Conservation (phyloP, 2,329 filamentous ascomycete genomes). For the Penicillium rolfsii region DNA sequence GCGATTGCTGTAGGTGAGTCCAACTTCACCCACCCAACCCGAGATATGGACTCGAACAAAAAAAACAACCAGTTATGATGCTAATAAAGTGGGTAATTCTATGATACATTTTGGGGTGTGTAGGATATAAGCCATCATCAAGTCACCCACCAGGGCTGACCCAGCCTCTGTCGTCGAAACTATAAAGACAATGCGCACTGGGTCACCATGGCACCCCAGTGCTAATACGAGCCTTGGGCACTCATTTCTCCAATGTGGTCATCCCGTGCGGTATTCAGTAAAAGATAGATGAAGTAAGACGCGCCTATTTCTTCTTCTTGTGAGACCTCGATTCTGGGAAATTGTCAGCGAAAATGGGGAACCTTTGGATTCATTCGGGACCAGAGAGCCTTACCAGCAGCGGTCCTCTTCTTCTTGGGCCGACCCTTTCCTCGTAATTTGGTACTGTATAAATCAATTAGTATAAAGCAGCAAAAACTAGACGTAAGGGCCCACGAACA, state of each 20-base stretch:
- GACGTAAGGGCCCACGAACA: slow-evolving; percentile 52
- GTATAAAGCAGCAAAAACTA: slow-evolving; percentile 11
- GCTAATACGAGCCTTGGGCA: neutral
- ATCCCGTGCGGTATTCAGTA: neutral
- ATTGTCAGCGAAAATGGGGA: slow-evolving; percentile 7
- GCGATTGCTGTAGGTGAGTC: neutral
- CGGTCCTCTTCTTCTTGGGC: slow-evolving; percentile 82
- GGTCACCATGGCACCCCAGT: neutral
- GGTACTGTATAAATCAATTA: slow-evolving; percentile 55
- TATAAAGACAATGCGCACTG: neutral
- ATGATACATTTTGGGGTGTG: slow-evolving; percentile 1
- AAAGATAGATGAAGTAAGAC: neutral
- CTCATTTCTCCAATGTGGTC: neutral
- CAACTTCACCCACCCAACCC: neutral
- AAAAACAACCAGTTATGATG: neutral
- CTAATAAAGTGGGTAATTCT: neutral
- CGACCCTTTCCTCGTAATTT: slow-evolving; percentile 83
- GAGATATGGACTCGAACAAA: neutral
- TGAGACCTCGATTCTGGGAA: slow-evolving; percentile 29
- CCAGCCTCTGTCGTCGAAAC: neutral
- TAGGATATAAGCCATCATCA: neutral
- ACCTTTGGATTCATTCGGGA: neutral
- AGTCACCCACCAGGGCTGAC: neutral
- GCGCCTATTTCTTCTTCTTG: slow-evolving; percentile 33
- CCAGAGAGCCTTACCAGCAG: slow-evolving; percentile 39